Base-by-base conservation (phyloP, 148 eudicot species). In the Cornus kousa region DNA sequence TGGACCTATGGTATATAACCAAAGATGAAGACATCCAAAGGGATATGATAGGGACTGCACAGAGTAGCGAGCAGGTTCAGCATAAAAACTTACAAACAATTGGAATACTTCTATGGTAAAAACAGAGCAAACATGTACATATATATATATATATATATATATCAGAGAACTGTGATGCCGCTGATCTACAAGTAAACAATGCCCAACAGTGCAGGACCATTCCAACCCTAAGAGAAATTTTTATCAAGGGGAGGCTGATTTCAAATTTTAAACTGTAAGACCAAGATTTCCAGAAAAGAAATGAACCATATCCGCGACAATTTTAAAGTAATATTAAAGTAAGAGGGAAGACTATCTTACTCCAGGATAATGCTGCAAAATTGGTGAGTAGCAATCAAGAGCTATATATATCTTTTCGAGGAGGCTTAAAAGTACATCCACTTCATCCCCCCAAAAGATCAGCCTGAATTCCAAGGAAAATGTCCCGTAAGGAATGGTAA, bases 391-490 rank as follows among this genome's bases (percentile, higher is more conserved):
- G 85, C 94, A 97, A 83, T 96, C 98, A 75, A 96, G 95, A 43
- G 91, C 99, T 23, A 96, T 91, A 78, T 92, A 96, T 62, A 96
- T 91, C 80, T 93, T 96, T 75, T 96, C 93, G 48, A 92, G 95
- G 68, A 94, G 92, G 73, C 90, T 83, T 76, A 87, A 74, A 66
- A 94, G 92, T 74, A 85, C 65, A 78, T 96, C 99, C 74, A 96
- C 99, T 80, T 93, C 90, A 86, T 96, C 99, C 17, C n/a, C 98
- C 99, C 80, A 96, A 80, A 75, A 90, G 85, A 90, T 96, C 99
- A 82, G 94, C 99, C 99, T 96, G 86, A 70, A 85, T 68, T 43
- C 57, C 77, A 68, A 72, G 64, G 57, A 53, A 57, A 48, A 74
- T 64, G 67, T 20, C 35, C 35, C 53, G 50, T 73, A 50, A 73